Base-by-base conservation (phyloP, 768 basidiomycete species). In the Termitomyces sp. region DNA sequence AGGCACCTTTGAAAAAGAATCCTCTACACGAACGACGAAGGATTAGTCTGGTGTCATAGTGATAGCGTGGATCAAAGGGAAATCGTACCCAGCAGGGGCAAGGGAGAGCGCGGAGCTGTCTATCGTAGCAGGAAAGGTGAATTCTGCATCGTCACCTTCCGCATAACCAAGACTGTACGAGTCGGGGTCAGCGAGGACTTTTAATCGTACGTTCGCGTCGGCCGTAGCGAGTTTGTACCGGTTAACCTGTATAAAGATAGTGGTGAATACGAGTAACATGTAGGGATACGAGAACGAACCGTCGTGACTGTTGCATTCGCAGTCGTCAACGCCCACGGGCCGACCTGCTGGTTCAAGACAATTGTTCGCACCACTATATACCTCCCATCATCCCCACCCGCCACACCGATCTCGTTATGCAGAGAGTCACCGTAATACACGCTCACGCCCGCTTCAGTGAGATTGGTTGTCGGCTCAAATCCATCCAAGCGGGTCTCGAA, bases 1-100 rank as follows among this genome's bases (percentile, higher is more conserved):
- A 59, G 15, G 70, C 60, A 2, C 73, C 74, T 55, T 72, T 72
- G 65, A 72, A 76, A 54, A 69, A 71, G 58, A 71, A 72, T 9
- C 66, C 70, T 11, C 74, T 75, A 50, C 25, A 39, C 5, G 32
- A 16, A 23, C 7, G n/a, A 53, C 7, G n/a, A 53, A 7, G 6
- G 15, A 20, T 27, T 15, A 7, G 12, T 31, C 3, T 32, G 29
- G 7, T 18, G 16, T 15, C 33, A 49, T 36, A 3, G 25, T n/a
- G n/a, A n/a, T n/a, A n/a, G n/a, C n/a, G n/a, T 22, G 15, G 11
- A 13, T 12, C 9, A 18, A 35, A 22, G 31, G 25, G 31, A 36
- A n/a, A 57, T 64, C 51, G 3, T 56, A 74, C 73, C 72, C 72
- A 50, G 63, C 60, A 51, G 70, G 69, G 12, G 70, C 63, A 16